Percentiles rank a stretch among this genome's conserved stretches.
Evolutionary conservation across 345 rosid species (phyloP).

Genomic region (Excoecaria agallocha): DNA sequence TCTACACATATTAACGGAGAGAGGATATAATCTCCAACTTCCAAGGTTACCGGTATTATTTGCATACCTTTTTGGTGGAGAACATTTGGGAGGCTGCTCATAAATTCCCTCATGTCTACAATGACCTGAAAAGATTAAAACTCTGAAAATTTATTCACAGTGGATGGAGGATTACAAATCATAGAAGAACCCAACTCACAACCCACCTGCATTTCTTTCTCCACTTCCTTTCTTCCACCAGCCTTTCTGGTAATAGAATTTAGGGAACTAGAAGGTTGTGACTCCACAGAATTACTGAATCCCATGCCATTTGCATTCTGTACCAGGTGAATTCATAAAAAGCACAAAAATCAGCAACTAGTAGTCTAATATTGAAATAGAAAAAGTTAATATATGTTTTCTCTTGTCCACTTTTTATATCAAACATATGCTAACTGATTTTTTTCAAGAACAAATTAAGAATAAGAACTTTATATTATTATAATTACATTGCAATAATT

Average conservation of each 20-base stretch:
- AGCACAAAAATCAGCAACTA: neutral
- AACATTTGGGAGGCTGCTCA: constrained; percentile 99
- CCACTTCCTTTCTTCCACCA: constrained; percentile 86
- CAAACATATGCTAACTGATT: no score
- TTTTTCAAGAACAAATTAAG: no score
- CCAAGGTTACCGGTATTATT: no score
- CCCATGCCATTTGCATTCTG: constrained; percentile 75
- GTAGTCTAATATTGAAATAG: neutral
- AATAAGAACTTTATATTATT: no score
- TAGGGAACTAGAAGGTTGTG: constrained; percentile 63
- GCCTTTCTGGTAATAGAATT: constrained; percentile 87
- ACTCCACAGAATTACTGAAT: constrained; percentile 48
- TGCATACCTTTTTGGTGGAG: no score
- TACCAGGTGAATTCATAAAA: constrained; percentile 10
- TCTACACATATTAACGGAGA: constrained; percentile 88
- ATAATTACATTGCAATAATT: no score
- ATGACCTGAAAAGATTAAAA: constrained; percentile 51
- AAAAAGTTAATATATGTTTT: no score
- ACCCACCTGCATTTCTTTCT: constrained; percentile 84
- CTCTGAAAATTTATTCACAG: neutral
- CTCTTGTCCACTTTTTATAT: no score
- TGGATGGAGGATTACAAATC: constrained; percentile 11
- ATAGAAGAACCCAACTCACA: constrained; percentile 1
- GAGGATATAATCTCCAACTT: constrained; percentile 91
- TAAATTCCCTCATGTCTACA: constrained; percentile 99